These are phyloP conservation scores for Bauhinia variegata DNA, from an alignment of 306 rosid genomes.

Conservation along the genomic window DNA sequence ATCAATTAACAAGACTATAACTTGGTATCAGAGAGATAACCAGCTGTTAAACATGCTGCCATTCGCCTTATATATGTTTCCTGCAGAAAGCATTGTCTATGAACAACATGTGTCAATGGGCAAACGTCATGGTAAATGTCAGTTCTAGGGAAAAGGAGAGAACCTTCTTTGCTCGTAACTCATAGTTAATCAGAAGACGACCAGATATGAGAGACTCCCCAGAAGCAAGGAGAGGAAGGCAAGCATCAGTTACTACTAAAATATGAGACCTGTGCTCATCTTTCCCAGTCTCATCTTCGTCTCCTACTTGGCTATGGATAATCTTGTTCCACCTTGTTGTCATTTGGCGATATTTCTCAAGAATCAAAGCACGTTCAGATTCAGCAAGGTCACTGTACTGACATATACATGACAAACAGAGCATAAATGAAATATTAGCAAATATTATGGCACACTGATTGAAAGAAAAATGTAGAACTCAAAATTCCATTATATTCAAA, in stretches of 20 bases:
- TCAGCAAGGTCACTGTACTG: constrained; percentile 94
- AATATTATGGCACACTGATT: neutral
- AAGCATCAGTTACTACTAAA: constrained; percentile 82
- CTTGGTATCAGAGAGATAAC: constrained; percentile 51
- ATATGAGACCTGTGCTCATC: constrained; percentile 68
- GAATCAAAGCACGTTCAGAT: constrained; percentile 60
- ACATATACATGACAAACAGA: constrained; percentile 26
- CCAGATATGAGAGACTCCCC: constrained; percentile 74
- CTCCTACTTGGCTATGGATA: constrained; percentile 45
- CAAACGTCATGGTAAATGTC: neutral
- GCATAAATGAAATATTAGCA: constrained; percentile 20
- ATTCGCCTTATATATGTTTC: constrained; percentile 83
- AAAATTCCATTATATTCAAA: constrained; percentile 7
- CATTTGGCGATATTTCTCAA: constrained; percentile 70
- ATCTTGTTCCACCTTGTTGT: constrained; percentile 59
- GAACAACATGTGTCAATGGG: neutral
- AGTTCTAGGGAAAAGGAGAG: neutral
- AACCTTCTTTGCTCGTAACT: constrained; percentile 82
- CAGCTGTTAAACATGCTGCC: constrained; percentile 80
- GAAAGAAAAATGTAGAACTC: neutral
- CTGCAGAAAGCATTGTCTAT: constrained; percentile 46
- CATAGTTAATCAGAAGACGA: constrained; percentile 79
- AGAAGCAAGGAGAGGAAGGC: constrained; percentile 82
- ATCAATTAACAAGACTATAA: constrained; percentile 32
- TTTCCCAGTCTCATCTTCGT: constrained; percentile 52